phyloP scores from a whole-genome alignment of 2,329 filamentous ascomycete species.

The Fusarium domesticum region DNA sequence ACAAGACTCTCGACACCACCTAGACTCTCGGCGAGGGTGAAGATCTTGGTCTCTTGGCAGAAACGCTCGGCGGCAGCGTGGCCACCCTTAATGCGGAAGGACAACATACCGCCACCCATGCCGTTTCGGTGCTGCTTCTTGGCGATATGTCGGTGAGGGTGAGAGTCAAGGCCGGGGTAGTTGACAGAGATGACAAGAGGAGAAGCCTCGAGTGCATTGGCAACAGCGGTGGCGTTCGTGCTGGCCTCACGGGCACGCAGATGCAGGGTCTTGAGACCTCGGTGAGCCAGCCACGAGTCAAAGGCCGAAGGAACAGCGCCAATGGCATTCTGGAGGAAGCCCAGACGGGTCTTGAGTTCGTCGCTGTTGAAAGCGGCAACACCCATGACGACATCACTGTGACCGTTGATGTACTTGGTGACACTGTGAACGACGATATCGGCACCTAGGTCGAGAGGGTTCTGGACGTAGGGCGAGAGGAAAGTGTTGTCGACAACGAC shows the following conservation, averaged over 20 bases:
- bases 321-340: constrained; percentile 95
- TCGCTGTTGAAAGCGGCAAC: constrained; percentile 92
- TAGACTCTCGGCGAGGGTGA: constrained; percentile 88
- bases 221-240: constrained; percentile 75
- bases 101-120: constrained; percentile 96
- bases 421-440: constrained; percentile 97
- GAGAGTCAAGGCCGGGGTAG: constrained; percentile 87
- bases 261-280: constrained; percentile 94
- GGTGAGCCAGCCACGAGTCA: constrained; percentile 96
- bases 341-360: constrained; percentile 69
- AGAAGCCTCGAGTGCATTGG: constrained; percentile 72
- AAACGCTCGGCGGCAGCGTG: constrained; percentile 84
- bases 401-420: constrained; percentile 99
- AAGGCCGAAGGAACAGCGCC: constrained; percentile 93
- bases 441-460: constrained; percentile 89
- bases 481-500: constrained; percentile 99
- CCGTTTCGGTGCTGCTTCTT: constrained; percentile 88
- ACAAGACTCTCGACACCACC: constrained; percentile 90
- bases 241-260: constrained; percentile 83
- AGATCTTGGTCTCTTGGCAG: constrained; percentile 85
- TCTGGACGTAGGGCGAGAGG: constrained; percentile 93
- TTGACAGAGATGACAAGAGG: constrained; percentile 85
- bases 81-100: constrained; percentile 89
- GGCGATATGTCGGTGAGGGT: constrained; percentile 82
- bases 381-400: constrained; percentile 96